Evolutionary conservation across 1,284 basidiomycete genomes (phyloP), one percentile per base, ranked within the genome.

Genomic region (Cryptococcus amylolentus): DNA sequence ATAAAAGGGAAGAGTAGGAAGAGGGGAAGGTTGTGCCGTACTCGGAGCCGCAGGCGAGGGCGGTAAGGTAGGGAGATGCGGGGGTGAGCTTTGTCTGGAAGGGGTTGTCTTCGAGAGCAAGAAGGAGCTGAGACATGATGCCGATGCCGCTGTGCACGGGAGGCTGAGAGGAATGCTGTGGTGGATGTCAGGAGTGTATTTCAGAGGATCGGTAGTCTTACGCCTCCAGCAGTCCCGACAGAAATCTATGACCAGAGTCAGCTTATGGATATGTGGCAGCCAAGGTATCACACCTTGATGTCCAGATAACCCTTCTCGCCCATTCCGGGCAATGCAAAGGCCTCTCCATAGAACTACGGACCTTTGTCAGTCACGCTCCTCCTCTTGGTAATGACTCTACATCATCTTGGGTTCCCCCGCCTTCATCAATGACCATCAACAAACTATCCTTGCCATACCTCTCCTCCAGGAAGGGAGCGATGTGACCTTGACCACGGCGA

Each of bases 91-190:
- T 65, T 37, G 65, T 60, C 3, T 65, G 61, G 69, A 76, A 76
- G 0, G 78, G 78, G 52, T 78, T 65, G 4, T 66, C 65, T 54
- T 81, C 79, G 37, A 81, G 65, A 0, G 62, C 69, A 12, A 64
- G 60, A 23, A 81, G 67, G 54, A 80, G 64, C 45, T 71, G 63
- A 1, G 72, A 62, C 60, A 80, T 72, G 56, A 80, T 67, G 7
- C 80, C 80, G 47, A 81, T 81, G 13, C 75, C 73, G 1, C 78
- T 80, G 64, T 81, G 80, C 8, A 60, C 56, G 0, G 77, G 77
- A 1, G 80, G 79, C 2, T 76, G 69, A 2, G 76, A 78, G 14
- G 78, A 79, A 64, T 81, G 80, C 38, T 79, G 66, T 1, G 61
- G 9, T 41, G 20, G 4, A 43, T 8, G 42, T 35, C n/a, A 18